phyloP scores from a whole-genome alignment of 495 filamentous ascomycete genomes.

The Penicillium ochrochloron region DNA sequence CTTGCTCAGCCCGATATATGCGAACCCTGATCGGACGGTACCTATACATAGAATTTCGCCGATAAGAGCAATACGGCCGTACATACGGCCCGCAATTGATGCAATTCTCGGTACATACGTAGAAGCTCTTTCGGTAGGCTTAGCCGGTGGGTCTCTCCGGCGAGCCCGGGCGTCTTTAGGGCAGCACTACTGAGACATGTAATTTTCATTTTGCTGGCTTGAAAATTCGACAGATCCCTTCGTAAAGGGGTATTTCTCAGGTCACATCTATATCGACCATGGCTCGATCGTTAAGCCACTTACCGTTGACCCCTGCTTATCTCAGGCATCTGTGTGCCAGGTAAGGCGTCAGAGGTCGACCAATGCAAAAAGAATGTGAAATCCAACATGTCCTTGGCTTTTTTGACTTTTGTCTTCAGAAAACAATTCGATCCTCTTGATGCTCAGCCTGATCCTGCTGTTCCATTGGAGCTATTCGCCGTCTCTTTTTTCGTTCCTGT shows the following conservation, averaged over 20 bases:
- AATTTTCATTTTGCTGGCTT: conserved; percentile 10
- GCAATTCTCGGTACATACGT: conserved; percentile 8
- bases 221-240: background rate
- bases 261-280: background rate
- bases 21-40: conserved; percentile 9
- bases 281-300: background rate
- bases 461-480: background rate
- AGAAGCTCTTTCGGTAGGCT: conserved; percentile 13
- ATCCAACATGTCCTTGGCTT: background rate
- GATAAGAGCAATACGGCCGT: conserved; percentile 13
- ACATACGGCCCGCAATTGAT: conserved; percentile 9
- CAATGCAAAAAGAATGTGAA: background rate
- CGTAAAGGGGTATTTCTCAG: background rate
- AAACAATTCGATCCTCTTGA: background rate
- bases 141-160: conserved; percentile 8
- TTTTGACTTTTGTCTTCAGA: background rate
- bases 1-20: background rate
- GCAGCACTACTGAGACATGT: conserved; percentile 6
- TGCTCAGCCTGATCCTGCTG: background rate
- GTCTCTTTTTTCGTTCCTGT: background rate
- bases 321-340: background rate
- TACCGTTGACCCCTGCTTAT: conserved; percentile 1
- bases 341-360: background rate
- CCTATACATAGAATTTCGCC: conserved; percentile 9
- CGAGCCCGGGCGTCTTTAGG: background rate